phyloP scores from a whole-genome alignment of 176 grass and related monocot genomes.

The Bothriochloa decipiens region DNA sequence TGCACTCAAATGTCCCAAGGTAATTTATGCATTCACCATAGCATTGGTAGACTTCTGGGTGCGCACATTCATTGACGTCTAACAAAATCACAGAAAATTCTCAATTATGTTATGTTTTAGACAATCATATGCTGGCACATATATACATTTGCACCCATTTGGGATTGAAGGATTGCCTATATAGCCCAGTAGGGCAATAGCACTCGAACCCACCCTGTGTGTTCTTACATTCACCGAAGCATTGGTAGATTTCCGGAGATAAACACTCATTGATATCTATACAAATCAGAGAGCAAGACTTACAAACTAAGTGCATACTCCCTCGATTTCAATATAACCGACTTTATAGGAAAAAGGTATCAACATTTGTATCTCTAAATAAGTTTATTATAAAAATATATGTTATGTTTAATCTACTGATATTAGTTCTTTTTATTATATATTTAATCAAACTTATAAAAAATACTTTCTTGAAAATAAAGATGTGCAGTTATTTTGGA shows the following conservation, averaged over 20 bases:
- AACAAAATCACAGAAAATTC: background rate
- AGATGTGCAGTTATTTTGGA: no score
- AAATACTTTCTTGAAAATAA: no score
- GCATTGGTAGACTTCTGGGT: constrained; percentile 12
- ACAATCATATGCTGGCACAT: background rate
- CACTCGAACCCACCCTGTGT: background rate
- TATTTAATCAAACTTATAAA: no score
- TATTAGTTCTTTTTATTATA: no score
- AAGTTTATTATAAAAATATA: no score
- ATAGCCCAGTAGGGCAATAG: background rate
- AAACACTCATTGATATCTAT: background rate
- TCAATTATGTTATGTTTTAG: background rate
- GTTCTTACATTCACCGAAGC: background rate
- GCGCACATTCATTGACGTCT: constrained; percentile 33
- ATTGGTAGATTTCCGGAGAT: background rate
- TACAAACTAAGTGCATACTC: background rate
- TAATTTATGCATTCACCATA: constrained; percentile 37
- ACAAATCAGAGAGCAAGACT: background rate
- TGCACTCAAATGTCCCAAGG: constrained; percentile 18
- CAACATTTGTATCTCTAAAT: no score
- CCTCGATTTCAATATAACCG: no score
- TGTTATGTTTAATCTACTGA: no score
- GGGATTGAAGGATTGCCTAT: background rate
- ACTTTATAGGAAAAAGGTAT: no score
- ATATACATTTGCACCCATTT: constrained; percentile 15